phyloP scores from a whole-genome alignment of 2,329 filamentous ascomycete species.

The Trichoderma sp. region DNA sequence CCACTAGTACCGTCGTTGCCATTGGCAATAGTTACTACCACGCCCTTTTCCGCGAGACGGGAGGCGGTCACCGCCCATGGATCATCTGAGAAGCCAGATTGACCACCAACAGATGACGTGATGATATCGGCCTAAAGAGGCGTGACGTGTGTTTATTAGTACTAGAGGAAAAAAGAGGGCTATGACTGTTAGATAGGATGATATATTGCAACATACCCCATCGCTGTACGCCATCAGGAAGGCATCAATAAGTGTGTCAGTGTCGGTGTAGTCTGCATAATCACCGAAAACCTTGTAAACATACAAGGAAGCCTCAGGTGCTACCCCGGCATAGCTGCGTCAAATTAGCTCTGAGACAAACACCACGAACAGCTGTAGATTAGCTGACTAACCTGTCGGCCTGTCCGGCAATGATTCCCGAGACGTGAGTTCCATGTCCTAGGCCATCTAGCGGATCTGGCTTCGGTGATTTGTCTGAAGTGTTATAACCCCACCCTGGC shows the following conservation, averaged over 20 bases:
- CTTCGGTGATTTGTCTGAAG: conserved; percentile 29
- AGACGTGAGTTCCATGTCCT: conserved; percentile 31
- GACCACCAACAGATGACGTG: conserved; percentile 39
- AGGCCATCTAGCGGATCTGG: conserved; percentile 22
- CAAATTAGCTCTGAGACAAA: background rate
- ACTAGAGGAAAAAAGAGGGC: background rate
- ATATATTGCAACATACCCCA: conserved; percentile 27
- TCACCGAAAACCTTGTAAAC: conserved; percentile 42
- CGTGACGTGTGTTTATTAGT: background rate
- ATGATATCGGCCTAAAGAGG: conserved; percentile 41
- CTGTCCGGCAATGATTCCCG: conserved; percentile 49
- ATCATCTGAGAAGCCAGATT: conserved; percentile 40
- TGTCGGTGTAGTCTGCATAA: conserved; percentile 33
- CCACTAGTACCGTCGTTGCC: conserved; percentile 52
- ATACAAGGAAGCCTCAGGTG: conserved; percentile 43
- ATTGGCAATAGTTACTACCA: conserved; percentile 49
- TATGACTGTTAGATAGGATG: background rate
- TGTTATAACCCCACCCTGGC: conserved; percentile 30
- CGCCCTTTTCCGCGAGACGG: conserved; percentile 42
- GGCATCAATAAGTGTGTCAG: conserved; percentile 35
- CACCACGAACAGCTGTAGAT: background rate
- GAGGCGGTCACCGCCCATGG: conserved; percentile 43
- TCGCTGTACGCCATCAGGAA: conserved; percentile 36
- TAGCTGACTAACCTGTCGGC: conserved; percentile 29
- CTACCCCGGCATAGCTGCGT: conserved; percentile 43